phyloP scores from a whole-genome alignment of 306 rosid species.

The Biancaea sappan region DNA sequence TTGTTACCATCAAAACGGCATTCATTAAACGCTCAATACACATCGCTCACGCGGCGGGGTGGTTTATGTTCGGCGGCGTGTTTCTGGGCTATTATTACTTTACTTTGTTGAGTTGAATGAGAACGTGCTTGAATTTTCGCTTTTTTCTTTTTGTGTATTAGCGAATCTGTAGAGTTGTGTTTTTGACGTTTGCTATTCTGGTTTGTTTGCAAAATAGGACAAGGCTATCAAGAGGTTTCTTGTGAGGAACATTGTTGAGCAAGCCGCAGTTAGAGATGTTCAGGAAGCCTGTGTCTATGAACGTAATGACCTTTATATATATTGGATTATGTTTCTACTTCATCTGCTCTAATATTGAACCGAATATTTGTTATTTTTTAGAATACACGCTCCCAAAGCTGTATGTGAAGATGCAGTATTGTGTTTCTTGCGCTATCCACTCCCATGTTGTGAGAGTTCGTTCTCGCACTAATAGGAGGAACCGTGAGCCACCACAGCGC shows the following conservation, averaged over 20 bases:
- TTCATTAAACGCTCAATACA: background rate
- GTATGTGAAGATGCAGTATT: constrained; percentile 95
- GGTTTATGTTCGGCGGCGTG: background rate
- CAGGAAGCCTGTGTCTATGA: constrained; percentile 97
- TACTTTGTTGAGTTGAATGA: background rate
- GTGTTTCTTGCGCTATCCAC: constrained; percentile 96
- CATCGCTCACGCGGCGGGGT: background rate
- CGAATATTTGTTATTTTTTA: constrained; percentile 25
- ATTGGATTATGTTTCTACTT: background rate
- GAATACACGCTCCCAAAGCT: constrained; percentile 92
- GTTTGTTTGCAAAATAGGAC: constrained; percentile 47
- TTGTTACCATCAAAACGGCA: background rate
- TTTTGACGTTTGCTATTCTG: background rate
- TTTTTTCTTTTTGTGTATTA: background rate
- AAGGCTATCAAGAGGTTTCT: constrained; percentile 75
- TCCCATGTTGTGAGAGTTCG: constrained; percentile 97
- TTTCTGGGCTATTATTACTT: background rate
- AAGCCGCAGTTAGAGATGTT: constrained; percentile 96
- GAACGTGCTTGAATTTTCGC: background rate
- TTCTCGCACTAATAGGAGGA: constrained; percentile 82
- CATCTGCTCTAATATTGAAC: background rate
- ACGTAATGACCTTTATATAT: constrained; percentile 44
- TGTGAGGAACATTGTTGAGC: constrained; percentile 97
- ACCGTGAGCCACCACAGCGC: constrained; percentile 89
- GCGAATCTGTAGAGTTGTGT: background rate